Base-by-base conservation (phyloP, 768 basidiomycete genomes). In the Coprinopsis strossmayeri region DNA sequence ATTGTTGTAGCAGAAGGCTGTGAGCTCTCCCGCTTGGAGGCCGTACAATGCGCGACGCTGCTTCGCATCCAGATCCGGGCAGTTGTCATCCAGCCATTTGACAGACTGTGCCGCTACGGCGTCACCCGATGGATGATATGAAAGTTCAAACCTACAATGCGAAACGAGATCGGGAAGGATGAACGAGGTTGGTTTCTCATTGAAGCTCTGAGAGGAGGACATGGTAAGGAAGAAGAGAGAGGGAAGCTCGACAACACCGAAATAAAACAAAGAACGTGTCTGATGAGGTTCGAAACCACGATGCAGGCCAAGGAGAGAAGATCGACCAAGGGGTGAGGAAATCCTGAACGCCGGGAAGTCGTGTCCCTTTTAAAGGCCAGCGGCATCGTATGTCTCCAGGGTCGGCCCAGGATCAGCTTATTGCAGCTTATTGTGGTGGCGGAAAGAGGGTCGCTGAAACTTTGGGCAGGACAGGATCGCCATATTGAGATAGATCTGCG, bases 11-110 rank as follows among this genome's bases (percentile, higher is more conserved):
- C 79, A 82, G 58, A 69, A 74, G 2, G 81, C 81, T 27, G 81
- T 77, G 53, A 87, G 76, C 53, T 82, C 78, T 37, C 83, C 81
- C 11, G 80, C 79, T 52, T 82, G 78, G 47, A 84, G 69, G 24
- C 77, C 79, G 55, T 71, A 69, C 45, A 85, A 72, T 28, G 73
- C 74, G 18, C 60, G 58, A 34, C 72, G 68, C 45, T 69, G 68
- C 51, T 74, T 76, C 23, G 64, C 49, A 45, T 64, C 71, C 50
- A 77, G 63, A 46, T 69, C 68, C 26, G 72, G 70, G 57, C 75
- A 78, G 41, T 61, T 65, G n/a, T 55, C 57, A 58, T 74, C 72
- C 17, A 78, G 66, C 78, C 78, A 79, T 24, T 65, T 55, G 13
- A 76, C 72, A 3, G 77, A 76, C 50, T 76, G 62, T 42, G 63